phyloP scores from a whole-genome alignment of 169 alveolate genomes.

The Toxoplasma gondii region DNA sequence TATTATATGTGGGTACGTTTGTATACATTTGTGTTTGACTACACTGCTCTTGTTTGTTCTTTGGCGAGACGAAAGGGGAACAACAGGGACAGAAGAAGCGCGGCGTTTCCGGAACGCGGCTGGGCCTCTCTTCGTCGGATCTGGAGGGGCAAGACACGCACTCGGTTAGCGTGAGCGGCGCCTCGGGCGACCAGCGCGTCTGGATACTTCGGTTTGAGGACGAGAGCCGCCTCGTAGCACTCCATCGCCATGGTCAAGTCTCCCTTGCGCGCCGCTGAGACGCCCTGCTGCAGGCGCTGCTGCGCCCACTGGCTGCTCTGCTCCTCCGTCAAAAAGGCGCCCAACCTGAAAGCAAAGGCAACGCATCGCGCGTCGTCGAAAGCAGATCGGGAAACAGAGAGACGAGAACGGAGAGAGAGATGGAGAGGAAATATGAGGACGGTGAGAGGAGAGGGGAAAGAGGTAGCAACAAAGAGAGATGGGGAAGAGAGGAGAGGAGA shows the following conservation, averaged over 20 bases:
- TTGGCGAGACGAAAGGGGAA: no score
- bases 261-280: conserved; percentile 49
- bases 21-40: no score
- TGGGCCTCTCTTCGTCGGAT: no score
- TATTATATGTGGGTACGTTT: no score
- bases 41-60: no score
- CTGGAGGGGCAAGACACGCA: no score
- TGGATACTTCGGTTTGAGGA: conserved; percentile 29
- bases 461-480: neutral
- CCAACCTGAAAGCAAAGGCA: conserved; percentile 31
- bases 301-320: conserved; percentile 67
- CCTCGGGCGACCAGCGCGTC: conserved; percentile 68
- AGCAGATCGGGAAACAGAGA: neutral
- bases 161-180: conserved; percentile 63
- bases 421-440: neutral
- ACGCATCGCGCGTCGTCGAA: neutral
- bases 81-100: no score
- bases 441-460: neutral
- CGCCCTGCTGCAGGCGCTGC: conserved; percentile 60
- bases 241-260: conserved; percentile 44
- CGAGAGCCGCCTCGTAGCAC: conserved; percentile 58
- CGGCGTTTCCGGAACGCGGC: no score
- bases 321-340: conserved; percentile 41
- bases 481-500: neutral
- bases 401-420: neutral